These are phyloP conservation scores for Podila minutissima DNA, from an alignment of 192 early-diverging fungal species.

Conservation along the genomic window DNA sequence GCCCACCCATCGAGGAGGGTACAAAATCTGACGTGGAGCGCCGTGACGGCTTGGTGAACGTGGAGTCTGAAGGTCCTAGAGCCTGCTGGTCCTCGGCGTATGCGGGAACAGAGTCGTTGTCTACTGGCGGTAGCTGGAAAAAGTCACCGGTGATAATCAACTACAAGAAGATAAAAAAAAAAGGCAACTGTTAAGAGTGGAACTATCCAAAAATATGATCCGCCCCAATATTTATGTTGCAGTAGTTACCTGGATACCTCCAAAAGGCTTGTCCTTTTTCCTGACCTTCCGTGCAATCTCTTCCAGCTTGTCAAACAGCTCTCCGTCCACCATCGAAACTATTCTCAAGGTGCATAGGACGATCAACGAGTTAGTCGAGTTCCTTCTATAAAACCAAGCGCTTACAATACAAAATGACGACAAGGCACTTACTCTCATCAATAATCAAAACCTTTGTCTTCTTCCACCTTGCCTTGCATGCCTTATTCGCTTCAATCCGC, in stretches of 20 bases:
- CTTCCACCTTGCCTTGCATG: constrained; percentile 64
- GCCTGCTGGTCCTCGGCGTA: neutral
- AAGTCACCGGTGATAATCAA: constrained; percentile 74
- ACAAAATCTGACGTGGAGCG: neutral
- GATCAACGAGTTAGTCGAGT: too few relatives aligned
- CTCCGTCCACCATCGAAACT: constrained; percentile 82
- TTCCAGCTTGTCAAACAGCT: constrained; percentile 78
- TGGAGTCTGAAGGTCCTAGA: neutral
- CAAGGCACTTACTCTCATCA: constrained; percentile 65
- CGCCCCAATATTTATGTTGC: too few relatives aligned
- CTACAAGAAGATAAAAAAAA: constrained; percentile 8
- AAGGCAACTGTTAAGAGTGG: neutral
- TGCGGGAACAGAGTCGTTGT: constrained; percentile 17
- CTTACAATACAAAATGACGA: neutral
- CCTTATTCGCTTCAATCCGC: constrained; percentile 25
- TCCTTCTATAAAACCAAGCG: too few relatives aligned
- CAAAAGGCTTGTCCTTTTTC: constrained; percentile 62
- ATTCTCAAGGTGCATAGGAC: neutral
- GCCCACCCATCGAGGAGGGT: neutral
- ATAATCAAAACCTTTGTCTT: constrained; percentile 72
- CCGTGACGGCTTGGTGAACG: neutral
- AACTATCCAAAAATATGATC: neutral
- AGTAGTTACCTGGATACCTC: constrained; percentile 72
- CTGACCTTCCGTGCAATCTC: constrained; percentile 64
- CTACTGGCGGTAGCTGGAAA: constrained; percentile 82